phyloP scores from a whole-genome alignment of 257 asterid species.

The Plantago elongata region DNA sequence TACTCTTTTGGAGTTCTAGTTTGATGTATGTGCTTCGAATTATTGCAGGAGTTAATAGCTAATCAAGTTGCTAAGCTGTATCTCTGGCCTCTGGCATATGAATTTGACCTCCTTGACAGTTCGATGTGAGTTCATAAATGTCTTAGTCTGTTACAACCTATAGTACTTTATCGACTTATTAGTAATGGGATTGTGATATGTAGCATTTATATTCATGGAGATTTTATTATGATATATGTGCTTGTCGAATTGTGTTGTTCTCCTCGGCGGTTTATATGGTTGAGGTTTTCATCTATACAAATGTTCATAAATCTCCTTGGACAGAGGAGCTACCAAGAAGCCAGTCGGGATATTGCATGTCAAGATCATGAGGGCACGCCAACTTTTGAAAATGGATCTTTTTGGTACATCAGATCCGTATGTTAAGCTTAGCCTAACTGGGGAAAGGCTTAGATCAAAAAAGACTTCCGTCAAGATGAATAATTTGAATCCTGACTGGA shows the following conservation, averaged over 20 bases:
- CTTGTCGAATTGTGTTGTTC: not conserved
- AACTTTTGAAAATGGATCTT: constrained; percentile 64
- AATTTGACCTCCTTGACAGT: constrained; percentile 60
- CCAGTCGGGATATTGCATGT: constrained; percentile 84
- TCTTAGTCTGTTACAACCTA: constrained; percentile 7
- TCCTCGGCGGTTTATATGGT: too few species aligned
- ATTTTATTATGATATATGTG: too few species aligned
- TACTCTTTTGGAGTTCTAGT: not conserved
- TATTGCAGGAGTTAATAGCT: constrained; percentile 52
- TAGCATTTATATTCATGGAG: too few species aligned
- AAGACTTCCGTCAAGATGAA: constrained; percentile 68
- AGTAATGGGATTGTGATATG: too few species aligned
- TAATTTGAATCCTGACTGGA: constrained; percentile 70
- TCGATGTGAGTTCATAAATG: constrained; percentile 48
- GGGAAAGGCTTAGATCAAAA: constrained; percentile 54
- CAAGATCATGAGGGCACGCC: constrained; percentile 55
- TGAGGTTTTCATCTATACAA: too few species aligned
- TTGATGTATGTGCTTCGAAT: constrained; percentile 6
- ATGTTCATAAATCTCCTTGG: not conserved
- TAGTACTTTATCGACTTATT: not conserved
- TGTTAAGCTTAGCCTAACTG: constrained; percentile 64
- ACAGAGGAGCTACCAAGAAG: constrained; percentile 69
- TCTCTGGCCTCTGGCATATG: constrained; percentile 69
- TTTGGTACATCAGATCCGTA: constrained; percentile 72
- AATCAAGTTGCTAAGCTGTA: constrained; percentile 53